Percentiles rank a stretch among this genome's conserved stretches.
phyloP scores from a whole-genome alignment of 2,329 filamentous ascomycete genomes.

The Xylaria sp. region DNA sequence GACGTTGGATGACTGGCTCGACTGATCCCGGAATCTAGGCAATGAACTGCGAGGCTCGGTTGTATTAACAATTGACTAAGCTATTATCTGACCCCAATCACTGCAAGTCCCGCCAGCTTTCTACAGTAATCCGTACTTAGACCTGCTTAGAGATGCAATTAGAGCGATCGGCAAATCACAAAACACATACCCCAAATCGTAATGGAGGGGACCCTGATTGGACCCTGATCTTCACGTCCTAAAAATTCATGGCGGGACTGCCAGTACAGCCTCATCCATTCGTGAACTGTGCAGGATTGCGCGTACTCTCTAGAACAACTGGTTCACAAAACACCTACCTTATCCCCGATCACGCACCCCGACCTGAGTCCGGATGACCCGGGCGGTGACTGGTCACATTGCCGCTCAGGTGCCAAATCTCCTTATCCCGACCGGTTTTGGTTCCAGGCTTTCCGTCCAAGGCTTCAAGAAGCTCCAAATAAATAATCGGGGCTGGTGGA shows the following conservation, averaged over 20 bases:
- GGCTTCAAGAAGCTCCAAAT: conserved; percentile 1
- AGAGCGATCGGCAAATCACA: conserved; percentile 15
- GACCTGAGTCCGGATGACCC: conserved; percentile 13
- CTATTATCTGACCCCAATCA: conserved; percentile 20
- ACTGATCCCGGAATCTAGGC: conserved; percentile 7
- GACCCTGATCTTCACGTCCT: conserved; percentile 23
- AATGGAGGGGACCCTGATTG: conserved; percentile 12
- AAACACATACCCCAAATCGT: conserved; percentile 12
- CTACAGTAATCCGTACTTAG: too few relatives aligned
- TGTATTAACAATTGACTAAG: conserved; percentile 6
- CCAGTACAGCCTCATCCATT: conserved; percentile 7
- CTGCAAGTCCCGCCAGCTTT: conserved; percentile 5
- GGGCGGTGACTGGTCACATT: conserved; percentile 21
- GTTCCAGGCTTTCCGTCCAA: conserved; percentile 11
- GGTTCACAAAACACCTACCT: conserved; percentile 1
- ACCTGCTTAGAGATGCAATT: conserved; percentile 8
- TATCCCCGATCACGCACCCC: conserved; percentile 1
- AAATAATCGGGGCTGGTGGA: conserved; percentile 23
- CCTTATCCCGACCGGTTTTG: conserved; percentile 3
- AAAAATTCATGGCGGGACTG: not conserved
- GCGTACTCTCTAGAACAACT: not conserved
- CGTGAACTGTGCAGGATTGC: not conserved
- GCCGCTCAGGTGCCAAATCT: conserved; percentile 6
- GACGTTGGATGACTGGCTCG: conserved; percentile 3
- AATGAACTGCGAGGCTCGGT: conserved; percentile 25